Base-by-base conservation (phyloP, 2,329 filamentous ascomycete genomes). In the Trichoderma sp. region DNA sequence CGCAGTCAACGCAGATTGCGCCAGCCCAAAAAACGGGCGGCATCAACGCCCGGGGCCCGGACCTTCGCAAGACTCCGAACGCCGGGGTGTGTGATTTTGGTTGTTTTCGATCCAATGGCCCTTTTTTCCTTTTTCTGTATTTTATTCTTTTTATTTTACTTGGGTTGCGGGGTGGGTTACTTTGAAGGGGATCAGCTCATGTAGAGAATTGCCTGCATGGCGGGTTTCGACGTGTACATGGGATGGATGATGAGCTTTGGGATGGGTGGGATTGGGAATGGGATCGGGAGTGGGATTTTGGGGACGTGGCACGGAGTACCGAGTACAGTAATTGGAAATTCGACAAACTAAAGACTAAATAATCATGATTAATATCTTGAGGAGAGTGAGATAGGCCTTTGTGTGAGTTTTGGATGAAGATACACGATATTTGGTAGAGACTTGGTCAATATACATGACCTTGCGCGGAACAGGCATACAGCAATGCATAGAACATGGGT, bases 61-160 rank as follows among this genome's bases (percentile, higher is more conserved):
- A 63, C 24, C 56, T 71, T 71, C 27, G 68, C 68, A 71, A 71
- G 68, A 71, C 68, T 63, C 68, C 68, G 68, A 71, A 71, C 35
- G 68, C 68, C 68, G 68, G 68, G 68, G n/a, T n/a, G 41, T 59
- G 67, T 27, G 56, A 45, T 56, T 56, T 53, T 11, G 45, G n/a
- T 12, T 6, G 9, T 53, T 53, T 21, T 6, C 29, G n/a, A 56
- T 53, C 45, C 45, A 53, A 53, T 53, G 45, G 2, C 11, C n/a
- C 2, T 16, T 14, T 11, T 62, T 33, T 31, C 4, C 31, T 33
- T 63, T 56, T 56, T 24, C 9, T 53, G n/a, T 21, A 24, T 24
- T 14, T 56, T 21, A 21, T 53, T 53, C 9, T 2, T 53, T 53
- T 53, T 53, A n/a, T n/a, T n/a, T n/a, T n/a, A n/a, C n/a, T n/a